Evolutionary conservation across 805 yeast genomes (phyloP).

Genomic region (Starmerella kuoi): DNA sequence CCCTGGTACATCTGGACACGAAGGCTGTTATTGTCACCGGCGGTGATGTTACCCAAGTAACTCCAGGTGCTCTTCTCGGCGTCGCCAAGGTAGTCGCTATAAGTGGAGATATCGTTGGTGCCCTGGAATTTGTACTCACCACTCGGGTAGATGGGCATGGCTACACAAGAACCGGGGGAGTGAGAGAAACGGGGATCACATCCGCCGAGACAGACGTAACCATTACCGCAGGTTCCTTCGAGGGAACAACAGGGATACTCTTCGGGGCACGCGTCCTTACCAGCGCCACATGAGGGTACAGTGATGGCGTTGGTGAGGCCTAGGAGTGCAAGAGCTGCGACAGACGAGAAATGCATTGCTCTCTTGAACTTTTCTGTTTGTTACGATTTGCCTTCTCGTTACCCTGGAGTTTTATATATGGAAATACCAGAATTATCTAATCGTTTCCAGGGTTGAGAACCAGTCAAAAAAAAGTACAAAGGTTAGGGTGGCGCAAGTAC

Average conservation of each 20-base stretch:
- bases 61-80: conserved; percentile 55
- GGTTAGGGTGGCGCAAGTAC: too few species aligned
- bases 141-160: conserved; percentile 49
- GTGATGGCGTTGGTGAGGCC: conserved; percentile 11
- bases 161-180: conserved; percentile 62
- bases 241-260: conserved; percentile 75
- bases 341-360: conserved; percentile 8
- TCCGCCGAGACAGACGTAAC: conserved; percentile 69
- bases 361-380: too few species aligned
- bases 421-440: too few species aligned
- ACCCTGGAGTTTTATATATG: too few species aligned
- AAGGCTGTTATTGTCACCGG: conserved; percentile 39
- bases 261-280: conserved; percentile 50
- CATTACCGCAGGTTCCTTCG: conserved; percentile 70
- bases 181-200: conserved; percentile 69
- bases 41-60: conserved; percentile 41
- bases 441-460: too few species aligned
- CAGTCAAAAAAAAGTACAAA: too few species aligned
- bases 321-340: conserved; percentile 5
- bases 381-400: too few species aligned
- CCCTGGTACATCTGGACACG: conserved; percentile 68
- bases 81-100: conserved; percentile 54
- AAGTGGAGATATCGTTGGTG: conserved; percentile 28
- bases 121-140: conserved; percentile 24
- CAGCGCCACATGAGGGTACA: conserved; percentile 22